Evolutionary conservation across 805 yeast genomes (phyloP).

Genomic region (Candida saitoana): DNA sequence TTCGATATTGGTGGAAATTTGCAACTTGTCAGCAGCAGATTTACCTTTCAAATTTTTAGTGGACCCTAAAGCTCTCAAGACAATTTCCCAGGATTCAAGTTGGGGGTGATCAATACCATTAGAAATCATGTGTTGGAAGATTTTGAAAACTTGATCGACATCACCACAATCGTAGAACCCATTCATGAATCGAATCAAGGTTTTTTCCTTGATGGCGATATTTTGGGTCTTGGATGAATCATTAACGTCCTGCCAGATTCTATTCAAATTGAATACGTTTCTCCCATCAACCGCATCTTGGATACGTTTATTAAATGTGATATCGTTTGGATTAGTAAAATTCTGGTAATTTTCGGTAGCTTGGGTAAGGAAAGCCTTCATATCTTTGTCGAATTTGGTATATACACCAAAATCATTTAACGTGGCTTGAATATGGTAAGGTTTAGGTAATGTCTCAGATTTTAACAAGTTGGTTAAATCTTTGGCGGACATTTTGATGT

Average conservation of each 20-base stretch:
- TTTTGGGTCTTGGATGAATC: slow-evolving; percentile 21
- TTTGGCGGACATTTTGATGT: slow-evolving; percentile 17
- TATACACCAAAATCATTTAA: slow-evolving; percentile 6
- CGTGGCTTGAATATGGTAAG: slow-evolving; percentile 1
- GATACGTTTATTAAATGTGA: slow-evolving; percentile 18
- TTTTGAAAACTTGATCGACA: slow-evolving; percentile 33
- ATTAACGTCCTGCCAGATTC: slow-evolving; percentile 22
- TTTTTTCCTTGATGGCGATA: slow-evolving; percentile 34
- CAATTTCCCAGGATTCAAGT: slow-evolving; percentile 54
- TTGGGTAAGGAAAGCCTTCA: slow-evolving; percentile 8
- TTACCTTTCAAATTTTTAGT: slow-evolving; percentile 23
- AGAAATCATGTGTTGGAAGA: slow-evolving; percentile 49
- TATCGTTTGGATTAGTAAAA: slow-evolving; percentile 32
- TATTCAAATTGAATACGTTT: slow-evolving; percentile 17
- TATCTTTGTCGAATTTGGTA: background rate
- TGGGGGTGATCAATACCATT: slow-evolving; percentile 37
- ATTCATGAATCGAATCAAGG: slow-evolving; percentile 44
- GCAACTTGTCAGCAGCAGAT: slow-evolving; percentile 25
- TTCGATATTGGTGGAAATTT: slow-evolving; percentile 20
- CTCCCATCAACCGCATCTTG: slow-evolving; percentile 16
- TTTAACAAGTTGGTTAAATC: slow-evolving; percentile 28
- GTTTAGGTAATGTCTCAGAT: slow-evolving; percentile 13
- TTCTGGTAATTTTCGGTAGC: background rate
- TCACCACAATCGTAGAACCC: slow-evolving; percentile 36
- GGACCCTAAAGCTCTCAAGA: slow-evolving; percentile 47